phyloP scores from a whole-genome alignment of 2,329 filamentous ascomycete species.

The Penicillium crustosum region DNA sequence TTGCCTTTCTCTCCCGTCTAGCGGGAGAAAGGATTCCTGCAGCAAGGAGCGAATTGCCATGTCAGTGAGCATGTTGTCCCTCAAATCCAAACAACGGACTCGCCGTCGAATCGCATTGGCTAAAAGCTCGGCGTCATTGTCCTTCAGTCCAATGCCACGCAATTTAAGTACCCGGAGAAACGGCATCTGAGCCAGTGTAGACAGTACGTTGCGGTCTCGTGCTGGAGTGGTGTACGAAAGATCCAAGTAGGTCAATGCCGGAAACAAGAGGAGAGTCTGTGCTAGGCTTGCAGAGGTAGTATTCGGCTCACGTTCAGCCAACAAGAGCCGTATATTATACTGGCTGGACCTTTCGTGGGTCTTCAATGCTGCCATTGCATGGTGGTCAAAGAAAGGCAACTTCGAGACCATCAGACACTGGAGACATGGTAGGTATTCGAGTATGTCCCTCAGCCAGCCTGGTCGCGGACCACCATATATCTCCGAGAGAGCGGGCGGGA shows the following conservation, averaged over 20 bases:
- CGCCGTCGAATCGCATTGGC: slow-evolving; percentile 53
- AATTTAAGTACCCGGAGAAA: slow-evolving; percentile 59
- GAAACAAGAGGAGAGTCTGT: slow-evolving; percentile 54
- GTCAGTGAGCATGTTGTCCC: slow-evolving; percentile 60
- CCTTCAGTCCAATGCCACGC: slow-evolving; percentile 53
- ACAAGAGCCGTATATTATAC: slow-evolving; percentile 55
- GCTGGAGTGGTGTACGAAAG: slow-evolving; percentile 56
- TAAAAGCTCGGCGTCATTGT: slow-evolving; percentile 54
- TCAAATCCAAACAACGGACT: slow-evolving; percentile 57
- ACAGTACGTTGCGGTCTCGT: slow-evolving; percentile 51
- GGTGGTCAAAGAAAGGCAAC: slow-evolving; percentile 63
- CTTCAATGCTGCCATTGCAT: slow-evolving; percentile 53
- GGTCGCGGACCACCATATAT: slow-evolving; percentile 60
- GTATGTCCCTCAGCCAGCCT: slow-evolving; percentile 60
- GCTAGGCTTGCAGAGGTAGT: slow-evolving; percentile 56
- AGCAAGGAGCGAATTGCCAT: slow-evolving; percentile 53
- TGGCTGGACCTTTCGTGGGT: slow-evolving; percentile 24
- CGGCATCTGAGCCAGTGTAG: slow-evolving; percentile 47
- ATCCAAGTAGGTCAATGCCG: slow-evolving; percentile 58
- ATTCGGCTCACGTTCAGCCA: slow-evolving; percentile 59
- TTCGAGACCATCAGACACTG: slow-evolving; percentile 60
- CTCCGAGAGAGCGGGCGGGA: slow-evolving; percentile 61
- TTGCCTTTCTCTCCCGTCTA: slow-evolving; percentile 5
- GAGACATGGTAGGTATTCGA: slow-evolving; percentile 58
- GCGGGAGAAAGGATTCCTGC: slow-evolving; percentile 49